Conservation (phyloP, 2,329 filamentous ascomycete species). For the Aspergillus glaucus region DNA sequence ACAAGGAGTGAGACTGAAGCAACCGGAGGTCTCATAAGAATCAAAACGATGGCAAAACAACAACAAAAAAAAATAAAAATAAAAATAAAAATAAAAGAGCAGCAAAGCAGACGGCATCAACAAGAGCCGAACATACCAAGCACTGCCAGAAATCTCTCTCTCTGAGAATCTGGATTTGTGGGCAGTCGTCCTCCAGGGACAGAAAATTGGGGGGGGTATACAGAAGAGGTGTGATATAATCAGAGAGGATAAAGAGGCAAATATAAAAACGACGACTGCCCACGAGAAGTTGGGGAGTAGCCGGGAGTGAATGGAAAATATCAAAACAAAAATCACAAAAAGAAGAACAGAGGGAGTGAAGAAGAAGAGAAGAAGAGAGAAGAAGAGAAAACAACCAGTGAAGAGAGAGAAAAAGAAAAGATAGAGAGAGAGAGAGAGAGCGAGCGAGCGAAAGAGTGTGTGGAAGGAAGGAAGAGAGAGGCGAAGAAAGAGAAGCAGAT, state of each 20-base stretch:
- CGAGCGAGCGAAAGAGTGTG: constrained; percentile 7
- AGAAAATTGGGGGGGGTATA: neutral
- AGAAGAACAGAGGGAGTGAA: constrained; percentile 7
- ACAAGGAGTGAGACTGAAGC: constrained; percentile 22
- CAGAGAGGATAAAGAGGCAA: constrained; percentile 7
- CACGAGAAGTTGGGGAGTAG: constrained; percentile 9
- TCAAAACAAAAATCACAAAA: constrained; percentile 7
- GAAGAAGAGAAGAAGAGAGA: constrained; percentile 8
- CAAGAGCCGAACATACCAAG: constrained; percentile 18
- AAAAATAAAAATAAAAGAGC: constrained; percentile 1
- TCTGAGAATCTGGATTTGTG: constrained; percentile 14
- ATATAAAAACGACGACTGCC: constrained; percentile 24
- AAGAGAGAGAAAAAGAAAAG: constrained; percentile 9
- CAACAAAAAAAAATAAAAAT: constrained; percentile 4
- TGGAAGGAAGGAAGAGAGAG: constrained; percentile 7
- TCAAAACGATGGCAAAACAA: constrained; percentile 7
- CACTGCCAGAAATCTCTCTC: constrained; percentile 14
- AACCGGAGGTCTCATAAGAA: constrained; percentile 5
- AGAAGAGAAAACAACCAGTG: constrained; percentile 8
- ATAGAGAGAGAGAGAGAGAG: constrained; percentile 8
- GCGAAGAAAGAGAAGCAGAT: constrained; percentile 5
- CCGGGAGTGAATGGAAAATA: constrained; percentile 2
- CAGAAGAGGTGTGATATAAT: neutral
- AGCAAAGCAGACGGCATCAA: constrained; percentile 1
- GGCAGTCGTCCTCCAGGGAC: constrained; percentile 37